Evolutionary conservation across 108 stramenopile genomes (phyloP).

Genomic region (Craspedostauros australis): DNA sequence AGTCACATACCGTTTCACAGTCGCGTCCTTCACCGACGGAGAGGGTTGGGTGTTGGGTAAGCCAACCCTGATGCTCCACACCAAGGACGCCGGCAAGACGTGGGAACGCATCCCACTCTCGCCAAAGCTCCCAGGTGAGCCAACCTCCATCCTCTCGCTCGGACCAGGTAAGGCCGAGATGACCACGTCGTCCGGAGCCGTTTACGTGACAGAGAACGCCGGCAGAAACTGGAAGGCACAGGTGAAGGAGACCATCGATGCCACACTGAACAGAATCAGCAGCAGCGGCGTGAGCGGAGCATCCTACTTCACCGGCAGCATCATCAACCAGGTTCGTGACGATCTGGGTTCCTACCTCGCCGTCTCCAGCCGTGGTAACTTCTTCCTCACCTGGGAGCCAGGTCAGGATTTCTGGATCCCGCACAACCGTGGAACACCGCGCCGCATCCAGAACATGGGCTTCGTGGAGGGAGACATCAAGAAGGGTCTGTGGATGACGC

Average conservation of each 20-base stretch:
- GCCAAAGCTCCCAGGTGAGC: slow-evolving; percentile 95
- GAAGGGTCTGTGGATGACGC: slow-evolving; percentile 95
- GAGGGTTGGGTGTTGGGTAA: slow-evolving; percentile 97
- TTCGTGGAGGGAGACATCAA: slow-evolving; percentile 86
- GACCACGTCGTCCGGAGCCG: slow-evolving; percentile 90
- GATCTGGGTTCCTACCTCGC: slow-evolving; percentile 85
- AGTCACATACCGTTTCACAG: slow-evolving; percentile 86
- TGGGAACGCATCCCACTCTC: slow-evolving; percentile 98
- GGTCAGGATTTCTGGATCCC: slow-evolving; percentile 98
- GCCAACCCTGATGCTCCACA: slow-evolving; percentile 91
- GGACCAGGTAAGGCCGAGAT: slow-evolving; percentile 91
- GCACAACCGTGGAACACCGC: slow-evolving; percentile 93
- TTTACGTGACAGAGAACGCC: slow-evolving; percentile 92
- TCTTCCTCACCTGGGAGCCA: slow-evolving; percentile 96
- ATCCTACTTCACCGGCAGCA: slow-evolving; percentile 89
- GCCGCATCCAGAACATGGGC: slow-evolving; percentile 97
- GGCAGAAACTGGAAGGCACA: slow-evolving; percentile 97
- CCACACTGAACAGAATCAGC: slow-evolving; percentile 90
- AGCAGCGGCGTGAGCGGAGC: slow-evolving; percentile 90
- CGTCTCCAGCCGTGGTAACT: slow-evolving; percentile 92
- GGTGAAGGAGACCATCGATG: slow-evolving; percentile 97
- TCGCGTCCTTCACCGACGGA: slow-evolving; percentile 81
- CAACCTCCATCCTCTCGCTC: slow-evolving; percentile 78
- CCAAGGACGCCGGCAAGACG: slow-evolving; percentile 86
- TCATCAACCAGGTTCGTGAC: slow-evolving; percentile 87